Evolutionary conservation across 257 asterid species (phyloP).

Genomic region (Przewalskia tangutica): DNA sequence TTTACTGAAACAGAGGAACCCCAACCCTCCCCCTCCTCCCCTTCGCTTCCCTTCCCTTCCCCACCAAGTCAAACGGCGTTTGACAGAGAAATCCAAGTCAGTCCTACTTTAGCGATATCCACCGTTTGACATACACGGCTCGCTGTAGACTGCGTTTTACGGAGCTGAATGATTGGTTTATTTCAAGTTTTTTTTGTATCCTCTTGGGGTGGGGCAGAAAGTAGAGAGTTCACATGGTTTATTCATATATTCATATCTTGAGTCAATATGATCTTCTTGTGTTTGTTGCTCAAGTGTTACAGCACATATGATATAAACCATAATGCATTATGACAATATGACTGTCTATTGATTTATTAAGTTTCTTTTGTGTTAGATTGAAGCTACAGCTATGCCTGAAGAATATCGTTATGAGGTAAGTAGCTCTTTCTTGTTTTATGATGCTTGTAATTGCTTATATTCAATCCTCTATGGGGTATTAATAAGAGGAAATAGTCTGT

Average conservation of each 20-base stretch:
- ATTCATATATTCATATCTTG: background rate
- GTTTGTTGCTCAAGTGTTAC: background rate
- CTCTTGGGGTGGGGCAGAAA: background rate
- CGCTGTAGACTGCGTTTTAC: background rate
- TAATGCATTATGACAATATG: background rate
- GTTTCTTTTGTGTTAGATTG: constrained; percentile 40
- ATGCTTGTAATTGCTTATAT: background rate
- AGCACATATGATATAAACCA: background rate
- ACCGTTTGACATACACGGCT: background rate
- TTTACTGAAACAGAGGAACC: too few relatives aligned
- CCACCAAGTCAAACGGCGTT: too few relatives aligned
- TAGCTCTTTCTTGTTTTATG: constrained; percentile 1
- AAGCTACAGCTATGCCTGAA: constrained; percentile 76
- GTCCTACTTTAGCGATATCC: background rate
- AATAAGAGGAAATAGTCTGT: background rate
- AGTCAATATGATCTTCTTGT: background rate
- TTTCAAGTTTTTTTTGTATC: background rate
- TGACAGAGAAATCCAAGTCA: too few relatives aligned
- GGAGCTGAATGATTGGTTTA: background rate
- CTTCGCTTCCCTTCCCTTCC: too few relatives aligned
- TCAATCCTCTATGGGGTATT: background rate
- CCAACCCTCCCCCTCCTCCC: too few relatives aligned
- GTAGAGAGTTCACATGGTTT: background rate
- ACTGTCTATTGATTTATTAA: constrained; percentile 10
- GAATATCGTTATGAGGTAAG: constrained; percentile 77